These are phyloP conservation scores for Xylariaceae sp. DNA, from an alignment of 2,329 filamentous ascomycete species.

Conservation along the genomic window DNA sequence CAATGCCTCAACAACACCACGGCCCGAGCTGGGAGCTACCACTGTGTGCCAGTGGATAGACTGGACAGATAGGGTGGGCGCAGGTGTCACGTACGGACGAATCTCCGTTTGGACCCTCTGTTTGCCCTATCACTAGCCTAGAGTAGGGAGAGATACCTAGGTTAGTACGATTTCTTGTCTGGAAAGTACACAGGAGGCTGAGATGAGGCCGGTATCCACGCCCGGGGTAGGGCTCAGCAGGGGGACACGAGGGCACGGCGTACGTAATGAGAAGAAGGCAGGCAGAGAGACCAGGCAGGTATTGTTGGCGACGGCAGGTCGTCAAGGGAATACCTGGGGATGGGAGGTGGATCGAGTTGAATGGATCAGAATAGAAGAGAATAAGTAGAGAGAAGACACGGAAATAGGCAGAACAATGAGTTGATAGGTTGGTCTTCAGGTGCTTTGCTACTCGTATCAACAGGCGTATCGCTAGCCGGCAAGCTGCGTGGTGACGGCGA, in stretches of 20 bases:
- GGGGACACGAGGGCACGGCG: not conserved
- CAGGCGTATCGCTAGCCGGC: constrained; percentile 5
- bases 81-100: not conserved
- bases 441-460: not conserved
- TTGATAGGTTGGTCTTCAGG: constrained; percentile 2
- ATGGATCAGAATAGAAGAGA: too few species aligned
- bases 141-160: constrained; percentile 7
- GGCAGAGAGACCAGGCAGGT: not conserved
- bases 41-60: constrained; percentile 5
- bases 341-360: not conserved
- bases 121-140: constrained; percentile 5
- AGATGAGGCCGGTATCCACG: constrained; percentile 14
- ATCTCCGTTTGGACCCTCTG: constrained; percentile 9
- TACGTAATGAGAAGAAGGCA: constrained; percentile 5
- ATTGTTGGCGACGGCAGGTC: not conserved
- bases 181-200: constrained; percentile 13
- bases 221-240: constrained; percentile 15
- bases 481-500: constrained; percentile 2
- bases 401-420: not conserved
- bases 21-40: constrained; percentile 1
- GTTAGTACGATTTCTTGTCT: not conserved
- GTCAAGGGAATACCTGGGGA: not conserved
- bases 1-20: constrained; percentile 6
- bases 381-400: not conserved
- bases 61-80: not conserved